phyloP scores from a whole-genome alignment of 306 rosid genomes.

The Quillaja saponaria region DNA sequence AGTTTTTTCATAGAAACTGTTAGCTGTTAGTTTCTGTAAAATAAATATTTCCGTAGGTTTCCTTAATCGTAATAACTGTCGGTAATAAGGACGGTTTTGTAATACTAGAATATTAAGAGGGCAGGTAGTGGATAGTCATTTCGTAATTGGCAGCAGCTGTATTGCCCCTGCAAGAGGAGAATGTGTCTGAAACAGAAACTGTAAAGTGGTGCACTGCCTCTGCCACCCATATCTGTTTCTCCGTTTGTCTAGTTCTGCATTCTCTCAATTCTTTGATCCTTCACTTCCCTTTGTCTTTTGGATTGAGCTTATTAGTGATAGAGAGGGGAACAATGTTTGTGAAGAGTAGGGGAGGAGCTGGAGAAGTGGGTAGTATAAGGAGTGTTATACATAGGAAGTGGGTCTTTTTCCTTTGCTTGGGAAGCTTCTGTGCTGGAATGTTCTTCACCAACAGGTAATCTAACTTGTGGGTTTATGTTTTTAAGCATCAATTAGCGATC shows the following conservation, averaged over 20 bases:
- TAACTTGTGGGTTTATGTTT: constrained; percentile 33
- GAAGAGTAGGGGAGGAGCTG: constrained; percentile 61
- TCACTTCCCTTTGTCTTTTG: constrained; percentile 2
- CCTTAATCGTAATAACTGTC: constrained; percentile 22
- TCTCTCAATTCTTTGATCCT: background rate
- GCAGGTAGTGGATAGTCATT: constrained; percentile 26
- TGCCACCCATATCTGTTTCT: background rate
- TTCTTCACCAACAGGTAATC: constrained; percentile 71
- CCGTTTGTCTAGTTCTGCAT: constrained; percentile 1
- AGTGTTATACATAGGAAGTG: constrained; percentile 56
- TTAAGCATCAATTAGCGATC: constrained; percentile 26
- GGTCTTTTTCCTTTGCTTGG: constrained; percentile 68
- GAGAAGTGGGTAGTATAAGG: constrained; percentile 42
- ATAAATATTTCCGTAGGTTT: constrained; percentile 1
- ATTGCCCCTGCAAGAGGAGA: constrained; percentile 20
- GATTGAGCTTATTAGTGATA: constrained; percentile 24
- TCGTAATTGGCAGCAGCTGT: constrained; percentile 10
- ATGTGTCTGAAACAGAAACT: constrained; percentile 12
- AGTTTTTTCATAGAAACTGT: constrained; percentile 29
- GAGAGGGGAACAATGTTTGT: constrained; percentile 45
- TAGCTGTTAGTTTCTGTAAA: constrained; percentile 20
- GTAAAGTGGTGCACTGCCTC: constrained; percentile 27
- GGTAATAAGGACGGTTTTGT: constrained; percentile 34
- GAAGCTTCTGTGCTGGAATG: constrained; percentile 87
- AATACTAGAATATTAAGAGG: constrained; percentile 29